Evolutionary conservation across 495 filamentous ascomycete genomes (phyloP), one percentile per base, ranked within the genome.

Genomic region (Amniculicola lignicola): DNA sequence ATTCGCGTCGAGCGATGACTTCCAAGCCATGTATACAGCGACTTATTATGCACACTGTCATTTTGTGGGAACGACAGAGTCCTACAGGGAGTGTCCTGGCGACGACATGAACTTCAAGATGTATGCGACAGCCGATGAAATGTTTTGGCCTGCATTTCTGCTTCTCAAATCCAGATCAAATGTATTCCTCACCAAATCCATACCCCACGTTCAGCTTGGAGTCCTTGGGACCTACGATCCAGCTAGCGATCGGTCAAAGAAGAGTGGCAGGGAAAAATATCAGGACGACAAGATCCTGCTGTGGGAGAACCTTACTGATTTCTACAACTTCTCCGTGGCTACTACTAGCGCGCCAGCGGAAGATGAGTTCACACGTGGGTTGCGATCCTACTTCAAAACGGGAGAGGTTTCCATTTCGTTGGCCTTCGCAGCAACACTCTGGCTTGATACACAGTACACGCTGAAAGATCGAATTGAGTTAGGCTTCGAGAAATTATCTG

Each of bases 181-280:
- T 9, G 6, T 10, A 6, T 9, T 40, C 37, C 9, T n/a, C 11
- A 19, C 37, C 37, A 9, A 18, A 18, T 18, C 16, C 6, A 9
- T 18, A 11, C 48, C 62, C 19, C 21, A 51, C 25, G 39, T 24
- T 66, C 58, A 67, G 64, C 42, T 61, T 69, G 6, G 71, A 66
- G 2, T 49, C 57, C 28, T 66, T 28, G 66, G 71, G 12, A 29
- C n/a, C 2, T 74, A 72, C 25, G 62, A 75, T 21, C 57, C 63
- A 3, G 28, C 11, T 14, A 70, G 50, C 4, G 48, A 70, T 29
- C 69, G 72, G 7, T 33, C 29, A 7, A 33, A 33, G 29, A 33
- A 33, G n/a, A 7, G 9, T n/a, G n/a, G n/a, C 29, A 7, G 29
- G n/a, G 29, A 33, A 7, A 33, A 33, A n/a, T 33, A 33, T n/a